Conservation (phyloP, 1,139 yeast genomes). For the Diutina mesorugosa region DNA sequence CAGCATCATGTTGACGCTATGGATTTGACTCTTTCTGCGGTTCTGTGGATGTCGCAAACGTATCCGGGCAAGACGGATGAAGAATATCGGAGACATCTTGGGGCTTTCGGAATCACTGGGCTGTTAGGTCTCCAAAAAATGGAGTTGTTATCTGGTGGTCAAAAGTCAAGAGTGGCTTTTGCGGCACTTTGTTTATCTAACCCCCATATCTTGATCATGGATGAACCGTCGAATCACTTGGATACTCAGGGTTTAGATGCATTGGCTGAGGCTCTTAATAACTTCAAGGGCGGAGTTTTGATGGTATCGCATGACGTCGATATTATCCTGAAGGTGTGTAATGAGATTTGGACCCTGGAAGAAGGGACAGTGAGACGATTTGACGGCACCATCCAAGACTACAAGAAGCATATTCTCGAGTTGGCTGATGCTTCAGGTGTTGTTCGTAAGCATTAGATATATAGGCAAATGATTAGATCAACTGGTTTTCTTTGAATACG, state of each 20-base stretch:
- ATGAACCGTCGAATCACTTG: conserved; percentile 97
- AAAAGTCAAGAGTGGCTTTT: conserved; percentile 94
- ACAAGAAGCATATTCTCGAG: conserved; percentile 75
- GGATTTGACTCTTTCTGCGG: conserved; percentile 83
- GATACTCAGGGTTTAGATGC: conserved; percentile 98
- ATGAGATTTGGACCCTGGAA: conserved; percentile 93
- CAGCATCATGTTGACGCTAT: conserved; percentile 98
- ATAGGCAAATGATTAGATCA: neutral
- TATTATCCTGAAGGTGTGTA: conserved; percentile 77
- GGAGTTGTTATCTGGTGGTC: conserved; percentile 91
- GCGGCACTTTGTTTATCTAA: conserved; percentile 84
- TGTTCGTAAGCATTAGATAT: conserved; percentile 55
- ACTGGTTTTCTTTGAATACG: neutral
- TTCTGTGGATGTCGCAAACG: conserved; percentile 82
- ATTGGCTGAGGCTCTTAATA: conserved; percentile 72
- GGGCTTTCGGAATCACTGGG: conserved; percentile 95
- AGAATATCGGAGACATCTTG: conserved; percentile 92
- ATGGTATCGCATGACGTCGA: conserved; percentile 98
- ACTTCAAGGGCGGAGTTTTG: conserved; percentile 87
- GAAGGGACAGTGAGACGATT: conserved; percentile 67
- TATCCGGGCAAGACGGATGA: conserved; percentile 94
- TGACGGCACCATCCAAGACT: conserved; percentile 75
- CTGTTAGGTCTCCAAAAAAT: conserved; percentile 85
- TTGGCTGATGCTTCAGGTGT: conserved; percentile 81
- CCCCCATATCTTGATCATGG: conserved; percentile 88